Evolutionary conservation across 306 rosid species (phyloP).

Genomic region (Prunus kanzakura): DNA sequence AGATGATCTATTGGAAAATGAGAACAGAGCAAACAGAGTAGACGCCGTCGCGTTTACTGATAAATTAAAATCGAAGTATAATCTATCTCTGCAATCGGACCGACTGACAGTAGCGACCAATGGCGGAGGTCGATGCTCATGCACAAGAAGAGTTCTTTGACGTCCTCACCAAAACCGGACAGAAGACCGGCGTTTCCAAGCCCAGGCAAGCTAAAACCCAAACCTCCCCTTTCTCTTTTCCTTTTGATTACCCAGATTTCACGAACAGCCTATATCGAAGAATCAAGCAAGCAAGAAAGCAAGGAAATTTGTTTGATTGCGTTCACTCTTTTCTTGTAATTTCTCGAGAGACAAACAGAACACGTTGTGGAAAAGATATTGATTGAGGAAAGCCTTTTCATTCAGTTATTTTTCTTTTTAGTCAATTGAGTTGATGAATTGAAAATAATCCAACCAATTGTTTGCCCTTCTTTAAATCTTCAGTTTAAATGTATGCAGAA

Average conservation of each 20-base stretch:
- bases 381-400: background rate
- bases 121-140: constrained; percentile 33
- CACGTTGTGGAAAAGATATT: background rate
- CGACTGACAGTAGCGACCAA: background rate
- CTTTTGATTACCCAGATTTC: background rate
- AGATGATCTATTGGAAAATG: too few relatives aligned
- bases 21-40: background rate
- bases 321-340: background rate
- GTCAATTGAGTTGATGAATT: background rate
- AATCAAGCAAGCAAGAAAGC: background rate
- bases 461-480: background rate
- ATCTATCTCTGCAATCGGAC: background rate
- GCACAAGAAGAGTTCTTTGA: constrained; percentile 55
- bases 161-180: constrained; percentile 65
- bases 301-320: background rate
- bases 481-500: background rate
- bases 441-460: background rate
- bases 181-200: constrained; percentile 63
- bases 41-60: background rate
- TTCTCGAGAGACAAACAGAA: background rate
- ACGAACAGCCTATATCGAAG: background rate
- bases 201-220: constrained; percentile 45
- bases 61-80: background rate
- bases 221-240: background rate
- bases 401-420: background rate